Percentiles rank a stretch among this genome's conserved stretches.
Evolutionary conservation across 2,329 filamentous ascomycete genomes (phyloP).

Genomic region (Penicillium aurantiogriseum): DNA sequence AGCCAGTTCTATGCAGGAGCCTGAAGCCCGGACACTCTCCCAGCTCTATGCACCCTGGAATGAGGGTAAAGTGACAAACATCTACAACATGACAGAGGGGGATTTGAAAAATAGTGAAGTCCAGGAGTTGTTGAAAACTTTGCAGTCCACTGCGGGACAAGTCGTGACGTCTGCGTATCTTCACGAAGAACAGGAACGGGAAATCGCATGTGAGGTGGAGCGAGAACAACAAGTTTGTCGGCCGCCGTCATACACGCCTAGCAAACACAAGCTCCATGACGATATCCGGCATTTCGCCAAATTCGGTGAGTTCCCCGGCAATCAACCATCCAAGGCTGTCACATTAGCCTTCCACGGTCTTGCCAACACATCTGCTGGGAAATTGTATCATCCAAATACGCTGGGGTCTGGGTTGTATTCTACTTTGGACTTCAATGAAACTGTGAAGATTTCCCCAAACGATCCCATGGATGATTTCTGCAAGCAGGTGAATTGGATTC

Average conservation of each 20-base stretch:
- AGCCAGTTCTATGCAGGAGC: background rate
- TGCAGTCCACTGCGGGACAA: constrained; percentile 32
- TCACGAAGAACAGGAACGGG: constrained; percentile 67
- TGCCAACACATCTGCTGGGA: constrained; percentile 3
- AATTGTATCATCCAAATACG: background rate
- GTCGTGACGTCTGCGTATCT: constrained; percentile 49
- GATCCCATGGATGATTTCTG: constrained; percentile 53
- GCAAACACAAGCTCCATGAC: constrained; percentile 25
- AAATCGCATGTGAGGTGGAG: constrained; percentile 61
- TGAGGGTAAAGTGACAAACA: background rate
- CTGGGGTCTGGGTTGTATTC: constrained; percentile 5
- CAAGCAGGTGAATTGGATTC: constrained; percentile 56
- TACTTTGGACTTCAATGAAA: constrained; percentile 10
- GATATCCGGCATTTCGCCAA: constrained; percentile 10
- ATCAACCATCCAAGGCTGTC: background rate
- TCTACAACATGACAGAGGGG: background rate
- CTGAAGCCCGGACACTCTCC: background rate
- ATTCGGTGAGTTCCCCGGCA: constrained; percentile 2
- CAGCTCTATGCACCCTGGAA: constrained; percentile 14
- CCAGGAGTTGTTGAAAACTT: constrained; percentile 3
- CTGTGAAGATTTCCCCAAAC: constrained; percentile 17
- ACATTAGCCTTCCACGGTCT: constrained; percentile 11
- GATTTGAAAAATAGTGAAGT: background rate
- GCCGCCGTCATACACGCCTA: constrained; percentile 43
- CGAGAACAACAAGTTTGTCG: constrained; percentile 57